A percentile compares a stretch with the other conserved stretches of the same genome.
Conservation (phyloP, 225 moss, liverwort and hornwort genomes). For the Ulota crispa region DNA sequence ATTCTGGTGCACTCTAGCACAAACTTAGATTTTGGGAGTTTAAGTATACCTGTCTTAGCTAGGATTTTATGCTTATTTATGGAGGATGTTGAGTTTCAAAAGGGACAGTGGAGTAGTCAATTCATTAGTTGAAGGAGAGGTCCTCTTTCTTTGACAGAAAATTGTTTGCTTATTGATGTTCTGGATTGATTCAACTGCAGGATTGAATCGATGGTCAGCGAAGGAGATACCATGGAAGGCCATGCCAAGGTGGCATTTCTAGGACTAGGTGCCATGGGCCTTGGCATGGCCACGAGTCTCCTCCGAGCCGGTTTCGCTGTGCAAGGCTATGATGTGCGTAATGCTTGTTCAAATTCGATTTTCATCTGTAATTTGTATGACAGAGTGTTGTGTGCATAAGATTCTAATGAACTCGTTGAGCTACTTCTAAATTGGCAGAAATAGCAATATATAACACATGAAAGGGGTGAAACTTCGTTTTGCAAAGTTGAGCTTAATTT, state of each 20-base stretch:
- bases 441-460: background rate
- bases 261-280: conserved; percentile 56
- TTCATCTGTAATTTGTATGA: background rate
- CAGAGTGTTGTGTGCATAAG: background rate
- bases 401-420: background rate
- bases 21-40: too few relatives aligned
- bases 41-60: background rate
- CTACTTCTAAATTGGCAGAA: background rate
- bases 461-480: background rate
- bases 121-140: background rate
- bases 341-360: background rate
- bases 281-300: conserved; percentile 62
- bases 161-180: background rate
- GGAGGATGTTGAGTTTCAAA: background rate
- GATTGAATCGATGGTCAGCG: conserved; percentile 18
- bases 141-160: background rate
- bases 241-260: conserved; percentile 44
- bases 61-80: background rate
- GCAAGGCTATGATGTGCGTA: conserved; percentile 60
- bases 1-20: background rate
- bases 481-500: background rate
- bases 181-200: conserved; percentile 9
- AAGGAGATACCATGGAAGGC: conserved; percentile 39
- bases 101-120: background rate
- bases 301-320: conserved; percentile 47